Evolutionary conservation across 225 moss, liverwort and hornwort genomes (phyloP), one percentile per base, ranked within the genome.

Genomic region (Neckera pumila): DNA sequence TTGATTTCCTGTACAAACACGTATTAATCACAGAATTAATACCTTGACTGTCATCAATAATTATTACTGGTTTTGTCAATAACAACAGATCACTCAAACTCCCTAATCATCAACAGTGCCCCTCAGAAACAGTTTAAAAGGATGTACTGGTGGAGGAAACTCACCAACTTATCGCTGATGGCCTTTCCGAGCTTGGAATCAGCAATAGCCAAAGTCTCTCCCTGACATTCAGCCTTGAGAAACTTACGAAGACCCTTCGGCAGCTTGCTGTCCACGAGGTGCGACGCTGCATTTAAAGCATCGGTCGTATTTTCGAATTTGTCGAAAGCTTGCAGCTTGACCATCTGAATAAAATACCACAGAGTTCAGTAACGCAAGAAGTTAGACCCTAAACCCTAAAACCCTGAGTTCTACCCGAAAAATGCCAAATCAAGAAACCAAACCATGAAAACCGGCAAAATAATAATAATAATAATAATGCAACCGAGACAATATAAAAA

Each of bases 221-320:
- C 95, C 33, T 93, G 92, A 49, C 95, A 95, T 87, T 98, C 75
- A 18, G 92, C 90, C 91, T 98, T 96, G 22, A 98, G 86, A 71
- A 98, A 98, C 88, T 96, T 98, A 67, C 95, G 95, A 40, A 97
- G 89, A 7, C 96, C 94, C 86, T 98, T 98, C 22, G 93, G 95
- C 64, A 98, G 88, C 92, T 98, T 98, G 82, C 96, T 96, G 30
- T 98, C 95, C 42, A 98, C 95, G 34, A 98, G 90, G 69, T 96
- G 92, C 18, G 95, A 92, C 30, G 95, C 96, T 21, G 96, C 97
- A 61, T 95, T 96, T 3, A 96, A 88, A 11, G 97, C 97, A 87
- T 98, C 97, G 1, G 97, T 94, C 10, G 96, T 98, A 28, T 98
- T 98, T 28, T 93, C 95, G 67, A 98, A 98, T 91, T 98, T 98